phyloP scores from a whole-genome alignment of 306 rosid genomes.

The Oxytropis ochrocephala region DNA sequence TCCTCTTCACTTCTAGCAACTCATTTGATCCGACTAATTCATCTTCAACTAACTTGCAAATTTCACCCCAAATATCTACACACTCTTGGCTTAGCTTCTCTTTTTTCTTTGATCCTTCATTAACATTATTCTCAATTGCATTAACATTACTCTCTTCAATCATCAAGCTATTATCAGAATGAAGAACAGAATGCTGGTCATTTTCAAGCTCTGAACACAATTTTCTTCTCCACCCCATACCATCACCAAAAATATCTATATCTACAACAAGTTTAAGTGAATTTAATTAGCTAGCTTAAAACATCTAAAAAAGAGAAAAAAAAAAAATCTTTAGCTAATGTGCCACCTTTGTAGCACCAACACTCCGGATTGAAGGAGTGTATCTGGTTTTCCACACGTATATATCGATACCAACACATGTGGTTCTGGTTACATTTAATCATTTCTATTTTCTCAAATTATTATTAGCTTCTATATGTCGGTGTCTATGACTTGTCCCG shows the following conservation, averaged over 20 bases:
- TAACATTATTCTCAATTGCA: slow-evolving; percentile 23
- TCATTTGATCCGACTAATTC: slow-evolving; percentile 45
- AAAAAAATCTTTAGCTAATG: no score
- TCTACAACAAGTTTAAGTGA: slow-evolving; percentile 27
- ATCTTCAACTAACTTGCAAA: slow-evolving; percentile 43
- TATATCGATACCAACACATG: no score
- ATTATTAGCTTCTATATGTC: no score
- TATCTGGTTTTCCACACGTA: no score
- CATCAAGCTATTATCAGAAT: slow-evolving; percentile 32
- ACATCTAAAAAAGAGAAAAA: background rate
- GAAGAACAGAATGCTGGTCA: slow-evolving; percentile 20
- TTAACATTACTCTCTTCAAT: slow-evolving; percentile 30
- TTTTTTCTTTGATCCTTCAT: slow-evolving; percentile 26
- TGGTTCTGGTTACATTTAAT: no score
- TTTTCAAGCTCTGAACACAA: slow-evolving; percentile 50
- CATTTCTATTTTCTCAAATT: no score
- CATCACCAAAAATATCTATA: slow-evolving; percentile 12
- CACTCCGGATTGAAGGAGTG: no score
- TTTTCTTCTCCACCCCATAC: slow-evolving; percentile 46
- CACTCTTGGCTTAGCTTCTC: slow-evolving; percentile 16
- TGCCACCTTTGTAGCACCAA: no score
- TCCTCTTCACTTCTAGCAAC: slow-evolving; percentile 13
- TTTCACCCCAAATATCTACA: slow-evolving; percentile 37
- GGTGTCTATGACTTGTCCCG: no score
- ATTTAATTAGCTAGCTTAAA: background rate